A percentile compares a stretch with the other conserved stretches of the same genome.
phyloP scores from a whole-genome alignment of 768 basidiomycete species.

The Trametes sanguinea region DNA sequence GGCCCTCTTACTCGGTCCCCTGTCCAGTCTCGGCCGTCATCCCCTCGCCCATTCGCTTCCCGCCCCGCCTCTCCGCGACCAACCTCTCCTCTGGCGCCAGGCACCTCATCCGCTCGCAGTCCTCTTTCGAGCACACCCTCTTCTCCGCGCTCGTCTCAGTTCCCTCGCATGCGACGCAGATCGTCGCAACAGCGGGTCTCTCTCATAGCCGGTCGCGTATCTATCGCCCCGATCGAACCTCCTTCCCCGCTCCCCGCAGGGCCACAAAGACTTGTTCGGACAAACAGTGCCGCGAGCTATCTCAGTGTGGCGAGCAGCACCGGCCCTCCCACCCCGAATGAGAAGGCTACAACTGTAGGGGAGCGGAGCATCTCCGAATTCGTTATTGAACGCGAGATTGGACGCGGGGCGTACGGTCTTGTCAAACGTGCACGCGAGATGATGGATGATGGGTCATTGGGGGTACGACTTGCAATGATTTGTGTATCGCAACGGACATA shows the following conservation, averaged over 20 bases:
- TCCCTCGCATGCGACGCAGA: conserved; percentile 68
- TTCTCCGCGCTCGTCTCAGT: conserved; percentile 42
- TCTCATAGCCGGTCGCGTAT: conserved; percentile 78
- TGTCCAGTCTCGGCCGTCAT: conserved; percentile 29
- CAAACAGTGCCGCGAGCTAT: conserved; percentile 62
- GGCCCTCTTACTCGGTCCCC: conserved; percentile 31
- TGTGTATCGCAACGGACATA: no score
- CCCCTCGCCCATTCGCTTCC: conserved; percentile 30
- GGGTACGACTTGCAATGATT: conserved; percentile 53
- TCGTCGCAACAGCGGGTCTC: conserved; percentile 87
- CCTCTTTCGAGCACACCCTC: conserved; percentile 39
- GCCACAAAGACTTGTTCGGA: conserved; percentile 64
- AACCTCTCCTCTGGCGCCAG: conserved; percentile 26
- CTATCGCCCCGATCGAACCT: conserved; percentile 74
- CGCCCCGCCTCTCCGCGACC: conserved; percentile 27
- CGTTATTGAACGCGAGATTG: conserved; percentile 84
- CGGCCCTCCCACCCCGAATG: conserved; percentile 60
- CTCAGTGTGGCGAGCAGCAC: conserved; percentile 62
- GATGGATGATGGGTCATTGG: conserved; percentile 70
- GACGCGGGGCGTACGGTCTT: conserved; percentile 92
- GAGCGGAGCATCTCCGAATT: conserved; percentile 83
- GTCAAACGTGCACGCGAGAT: conserved; percentile 89
- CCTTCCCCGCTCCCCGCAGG: conserved; percentile 63
- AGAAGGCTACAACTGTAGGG: conserved; percentile 46
- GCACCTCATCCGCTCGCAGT: conserved; percentile 33